Evolutionary conservation across 2,329 filamentous ascomycete genomes (phyloP).

Genomic region (Aspergillus ochraceus): DNA sequence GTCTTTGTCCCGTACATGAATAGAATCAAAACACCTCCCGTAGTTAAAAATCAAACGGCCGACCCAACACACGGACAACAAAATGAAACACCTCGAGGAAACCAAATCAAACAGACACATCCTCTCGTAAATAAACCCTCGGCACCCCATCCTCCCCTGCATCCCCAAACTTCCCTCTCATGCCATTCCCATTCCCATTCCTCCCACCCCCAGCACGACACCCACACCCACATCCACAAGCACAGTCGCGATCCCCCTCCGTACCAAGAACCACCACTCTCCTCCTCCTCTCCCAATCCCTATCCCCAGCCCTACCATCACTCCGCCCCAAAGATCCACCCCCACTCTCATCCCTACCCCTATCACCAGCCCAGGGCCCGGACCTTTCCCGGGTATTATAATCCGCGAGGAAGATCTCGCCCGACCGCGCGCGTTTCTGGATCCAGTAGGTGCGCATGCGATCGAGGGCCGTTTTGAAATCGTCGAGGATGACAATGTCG

Average conservation of each 20-base stretch:
- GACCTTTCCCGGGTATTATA: not conserved
- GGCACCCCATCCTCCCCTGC: not conserved
- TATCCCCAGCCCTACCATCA: not conserved
- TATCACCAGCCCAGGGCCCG: not conserved
- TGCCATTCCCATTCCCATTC: not conserved
- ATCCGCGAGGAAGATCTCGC: conserved; percentile 17
- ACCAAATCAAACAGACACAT: not conserved
- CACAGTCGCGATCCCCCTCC: not conserved
- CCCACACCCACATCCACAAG: no score
- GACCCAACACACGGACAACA: not conserved
- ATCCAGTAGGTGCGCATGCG: conserved; percentile 35
- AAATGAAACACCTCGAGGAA: not conserved
- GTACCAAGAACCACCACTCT: not conserved
- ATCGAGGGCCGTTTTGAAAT: conserved; percentile 63
- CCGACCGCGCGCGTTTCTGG: conserved; percentile 24
- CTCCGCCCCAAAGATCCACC: no score
- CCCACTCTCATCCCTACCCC: no score
- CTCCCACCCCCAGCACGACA: not conserved
- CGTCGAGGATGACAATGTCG: conserved; percentile 66
- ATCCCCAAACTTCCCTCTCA: not conserved
- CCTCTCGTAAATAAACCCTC: not conserved
- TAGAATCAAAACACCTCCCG: no score
- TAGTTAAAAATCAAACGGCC: no score
- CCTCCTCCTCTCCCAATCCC: not conserved
- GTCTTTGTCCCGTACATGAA: not conserved